Base-by-base conservation (phyloP, 2,329 filamentous ascomycete genomes). In the Phaeosphaeria sp. region DNA sequence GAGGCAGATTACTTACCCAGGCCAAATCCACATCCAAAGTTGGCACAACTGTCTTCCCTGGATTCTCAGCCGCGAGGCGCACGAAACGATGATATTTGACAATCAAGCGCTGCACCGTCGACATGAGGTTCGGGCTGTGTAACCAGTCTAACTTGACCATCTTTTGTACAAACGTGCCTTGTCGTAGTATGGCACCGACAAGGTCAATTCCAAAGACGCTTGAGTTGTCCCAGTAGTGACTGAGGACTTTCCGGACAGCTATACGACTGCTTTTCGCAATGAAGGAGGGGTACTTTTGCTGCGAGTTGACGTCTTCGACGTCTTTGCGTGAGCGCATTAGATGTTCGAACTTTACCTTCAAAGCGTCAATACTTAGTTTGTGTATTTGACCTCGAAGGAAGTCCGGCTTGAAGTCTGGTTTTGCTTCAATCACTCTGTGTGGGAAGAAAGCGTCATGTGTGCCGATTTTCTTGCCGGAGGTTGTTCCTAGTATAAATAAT, bases 101-200 rank as follows among this genome's bases (percentile, higher is more conserved):
- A 3, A 91, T 78, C 0, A 92, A 80, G 0, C 90, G 84, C 0
- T 72, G 62, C 85, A 91, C 91, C 0, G 89, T 93, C 0, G 83
- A 78, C 2, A 76, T 77, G 0, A 88, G 82, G 0, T 87, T 81
- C 0, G 90, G 90, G 23, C 88, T 90, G 73, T 91, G 90, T 1
- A 93, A 79, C 91, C 90, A 94, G 76, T 92, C 89, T 47, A 93
- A 86, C 63, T 84, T 82, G 64, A 85, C 82, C 90, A 94, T 93
- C 78, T 94, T 91, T 57, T 88, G 85, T 2, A 87, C 78, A 64
- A 91, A 47, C 84, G 54, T 79, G 18, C 86, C 84, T 69, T 92
- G 89, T 0, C 89, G 81, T 64, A 89, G 79, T 2, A 90, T 86
- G 0, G 88, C 89, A 1, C 87, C 86, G 4, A 82, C 79, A 1